Percentiles rank a stretch among this genome's conserved stretches.
phyloP scores from a whole-genome alignment of 352 stramenopile species.

The Phytopythium mirpurense region DNA sequence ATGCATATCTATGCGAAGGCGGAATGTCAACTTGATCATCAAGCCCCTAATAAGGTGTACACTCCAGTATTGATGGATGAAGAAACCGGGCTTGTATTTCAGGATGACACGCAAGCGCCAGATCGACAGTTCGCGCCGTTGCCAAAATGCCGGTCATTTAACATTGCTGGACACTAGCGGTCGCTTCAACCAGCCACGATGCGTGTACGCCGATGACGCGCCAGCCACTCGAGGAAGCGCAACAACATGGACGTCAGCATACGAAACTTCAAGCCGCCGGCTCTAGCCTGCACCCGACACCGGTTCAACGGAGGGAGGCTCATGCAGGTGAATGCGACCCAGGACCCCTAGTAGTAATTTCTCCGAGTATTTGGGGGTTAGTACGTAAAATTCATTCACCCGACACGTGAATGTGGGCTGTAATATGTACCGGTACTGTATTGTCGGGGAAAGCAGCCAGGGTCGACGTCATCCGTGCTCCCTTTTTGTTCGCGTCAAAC shows the following conservation, averaged over 20 bases:
- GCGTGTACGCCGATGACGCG: constrained; percentile 27
- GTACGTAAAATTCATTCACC: too few relatives aligned
- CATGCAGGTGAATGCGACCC: neutral
- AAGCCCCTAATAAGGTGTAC: constrained; percentile 5
- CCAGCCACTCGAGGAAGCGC: constrained; percentile 16
- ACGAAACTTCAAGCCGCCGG: neutral
- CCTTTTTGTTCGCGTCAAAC: neutral
- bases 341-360: too few relatives aligned
- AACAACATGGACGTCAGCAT: constrained; percentile 6
- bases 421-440: too few relatives aligned
- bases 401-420: too few relatives aligned
- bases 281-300: neutral
- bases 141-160: neutral
- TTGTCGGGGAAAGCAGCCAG: too few relatives aligned
- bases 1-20: too few relatives aligned
- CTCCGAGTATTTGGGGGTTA: too few relatives aligned
- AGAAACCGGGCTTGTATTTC: constrained; percentile 7
- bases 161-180: too few relatives aligned
- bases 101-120: constrained; percentile 10
- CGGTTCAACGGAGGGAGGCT: neutral
- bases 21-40: too few relatives aligned
- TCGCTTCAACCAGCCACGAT: constrained; percentile 3
- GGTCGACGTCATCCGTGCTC: too few relatives aligned
- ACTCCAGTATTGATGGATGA: constrained; percentile 6
- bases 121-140: neutral